A percentile compares a stretch with the other conserved stretches of the same genome.
Conservation (phyloP, 192 early-diverging fungal genomes). For the Oehlia diaphana region DNA sequence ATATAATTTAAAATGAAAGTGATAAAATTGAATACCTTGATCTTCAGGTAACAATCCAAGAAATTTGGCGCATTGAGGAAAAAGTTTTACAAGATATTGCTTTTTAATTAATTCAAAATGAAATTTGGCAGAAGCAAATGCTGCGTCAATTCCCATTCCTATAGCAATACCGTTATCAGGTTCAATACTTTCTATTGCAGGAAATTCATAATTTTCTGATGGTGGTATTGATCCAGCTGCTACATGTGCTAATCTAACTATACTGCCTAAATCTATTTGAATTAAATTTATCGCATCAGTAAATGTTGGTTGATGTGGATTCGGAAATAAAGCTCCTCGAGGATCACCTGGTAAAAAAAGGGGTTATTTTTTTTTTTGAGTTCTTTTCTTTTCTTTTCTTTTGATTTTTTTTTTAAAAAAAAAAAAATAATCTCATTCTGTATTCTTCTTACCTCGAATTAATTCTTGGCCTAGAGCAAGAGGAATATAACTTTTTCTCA, state of each 20-base stretch:
- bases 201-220: constrained; percentile 56
- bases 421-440: background rate
- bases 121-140: constrained; percentile 56
- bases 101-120: constrained; percentile 71
- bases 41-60: constrained; percentile 45
- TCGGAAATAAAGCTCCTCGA: constrained; percentile 54
- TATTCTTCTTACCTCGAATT: background rate
- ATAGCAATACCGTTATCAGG: constrained; percentile 58
- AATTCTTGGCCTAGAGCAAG: background rate
- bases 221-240: constrained; percentile 60
- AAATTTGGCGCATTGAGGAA: constrained; percentile 61
- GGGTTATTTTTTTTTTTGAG: background rate
- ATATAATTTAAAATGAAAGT: background rate
- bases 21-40: constrained; percentile 42
- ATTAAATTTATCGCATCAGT: constrained; percentile 53
- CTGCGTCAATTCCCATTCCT: constrained; percentile 60
- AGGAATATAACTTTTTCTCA: constrained; percentile 1
- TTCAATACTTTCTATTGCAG: constrained; percentile 46
- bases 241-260: constrained; percentile 57
- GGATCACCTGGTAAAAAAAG: constrained; percentile 37
- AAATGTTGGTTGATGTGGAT: constrained; percentile 53
- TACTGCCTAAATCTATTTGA: constrained; percentile 50
- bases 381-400: too few relatives aligned
- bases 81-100: constrained; percentile 68
- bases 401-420: background rate